phyloP scores from a whole-genome alignment of 495 filamentous ascomycete genomes.

The Astrothelium subdiscretum region DNA sequence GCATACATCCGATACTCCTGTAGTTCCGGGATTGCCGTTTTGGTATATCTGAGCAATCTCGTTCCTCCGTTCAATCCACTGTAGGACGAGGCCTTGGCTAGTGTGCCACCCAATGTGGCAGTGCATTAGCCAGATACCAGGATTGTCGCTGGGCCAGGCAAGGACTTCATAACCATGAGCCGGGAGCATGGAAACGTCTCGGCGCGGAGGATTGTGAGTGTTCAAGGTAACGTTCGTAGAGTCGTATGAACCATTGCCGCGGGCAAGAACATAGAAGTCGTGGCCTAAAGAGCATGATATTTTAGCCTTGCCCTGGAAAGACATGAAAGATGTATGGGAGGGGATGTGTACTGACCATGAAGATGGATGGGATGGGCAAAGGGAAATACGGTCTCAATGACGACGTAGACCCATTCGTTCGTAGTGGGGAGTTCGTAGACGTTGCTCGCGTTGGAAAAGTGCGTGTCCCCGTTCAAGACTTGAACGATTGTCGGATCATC shows the following conservation, averaged over 20 bases:
- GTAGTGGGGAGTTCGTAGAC: constrained; percentile 19
- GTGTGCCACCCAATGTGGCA: constrained; percentile 28
- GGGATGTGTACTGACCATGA: constrained; percentile 12
- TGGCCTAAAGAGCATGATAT: constrained; percentile 10
- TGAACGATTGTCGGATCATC: constrained; percentile 20
- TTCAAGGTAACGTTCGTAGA: constrained; percentile 11
- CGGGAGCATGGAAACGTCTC: constrained; percentile 20
- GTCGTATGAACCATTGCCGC: constrained; percentile 12
- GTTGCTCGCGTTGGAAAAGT: constrained; percentile 13
- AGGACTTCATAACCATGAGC: constrained; percentile 20
- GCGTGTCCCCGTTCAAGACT: constrained; percentile 14
- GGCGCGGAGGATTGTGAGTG: constrained; percentile 19
- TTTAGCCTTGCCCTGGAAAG: neutral
- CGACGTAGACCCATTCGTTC: constrained; percentile 27
- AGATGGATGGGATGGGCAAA: constrained; percentile 24
- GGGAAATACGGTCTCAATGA: constrained; percentile 21
- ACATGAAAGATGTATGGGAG: neutral
- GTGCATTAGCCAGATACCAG: constrained; percentile 25
- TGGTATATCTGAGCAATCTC: neutral
- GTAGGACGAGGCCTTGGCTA: constrained; percentile 20
- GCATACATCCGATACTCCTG: neutral
- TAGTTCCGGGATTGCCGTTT: neutral
- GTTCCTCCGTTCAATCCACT: constrained; percentile 25
- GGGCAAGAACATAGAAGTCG: constrained; percentile 22
- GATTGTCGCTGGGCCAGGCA: constrained; percentile 21